Conservation (phyloP, 192 early-diverging fungal genomes). For the Radiomyces spectabilis region DNA sequence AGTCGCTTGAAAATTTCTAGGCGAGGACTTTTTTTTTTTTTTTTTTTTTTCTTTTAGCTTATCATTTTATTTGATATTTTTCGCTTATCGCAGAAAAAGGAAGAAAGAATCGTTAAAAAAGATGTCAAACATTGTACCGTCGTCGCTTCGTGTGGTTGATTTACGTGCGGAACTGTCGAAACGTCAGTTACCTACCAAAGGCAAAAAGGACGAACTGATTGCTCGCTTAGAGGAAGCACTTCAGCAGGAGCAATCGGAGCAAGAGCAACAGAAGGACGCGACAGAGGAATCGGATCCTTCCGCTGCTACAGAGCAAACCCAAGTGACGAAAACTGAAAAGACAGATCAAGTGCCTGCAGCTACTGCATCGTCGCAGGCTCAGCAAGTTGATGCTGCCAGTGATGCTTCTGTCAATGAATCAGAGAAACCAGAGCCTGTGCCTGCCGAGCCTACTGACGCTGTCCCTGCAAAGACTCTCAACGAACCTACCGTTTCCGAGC, state of each 20-base stretch:
- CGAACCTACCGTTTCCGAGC: no score
- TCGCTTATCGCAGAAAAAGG: no score
- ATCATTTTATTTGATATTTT: not conserved
- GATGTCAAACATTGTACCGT: no score
- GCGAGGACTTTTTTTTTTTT: not conserved
- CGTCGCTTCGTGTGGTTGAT: constrained; percentile 15
- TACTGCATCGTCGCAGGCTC: no score
- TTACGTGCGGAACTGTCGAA: constrained; percentile 39
- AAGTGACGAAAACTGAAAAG: not conserved
- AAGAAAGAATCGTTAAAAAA: no score
- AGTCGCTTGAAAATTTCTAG: no score
- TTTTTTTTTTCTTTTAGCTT: not conserved
- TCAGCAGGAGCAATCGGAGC: not conserved
- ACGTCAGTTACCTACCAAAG: constrained; percentile 47
- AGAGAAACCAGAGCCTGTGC: no score
- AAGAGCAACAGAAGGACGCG: not conserved
- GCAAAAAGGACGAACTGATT: constrained; percentile 59
- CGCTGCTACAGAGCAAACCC: not conserved
- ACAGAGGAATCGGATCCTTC: not conserved
- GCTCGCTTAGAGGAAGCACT: constrained; percentile 52
- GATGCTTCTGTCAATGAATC: no score
- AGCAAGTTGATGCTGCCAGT: no score
- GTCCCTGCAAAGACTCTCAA: no score
- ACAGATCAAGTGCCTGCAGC: no score
- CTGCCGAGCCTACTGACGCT: no score